Percentiles rank a stretch among this genome's conserved stretches.
These are phyloP conservation scores for Melaleuca alternifolia DNA, from an alignment of 345 rosid species.

Conservation along the genomic window DNA sequence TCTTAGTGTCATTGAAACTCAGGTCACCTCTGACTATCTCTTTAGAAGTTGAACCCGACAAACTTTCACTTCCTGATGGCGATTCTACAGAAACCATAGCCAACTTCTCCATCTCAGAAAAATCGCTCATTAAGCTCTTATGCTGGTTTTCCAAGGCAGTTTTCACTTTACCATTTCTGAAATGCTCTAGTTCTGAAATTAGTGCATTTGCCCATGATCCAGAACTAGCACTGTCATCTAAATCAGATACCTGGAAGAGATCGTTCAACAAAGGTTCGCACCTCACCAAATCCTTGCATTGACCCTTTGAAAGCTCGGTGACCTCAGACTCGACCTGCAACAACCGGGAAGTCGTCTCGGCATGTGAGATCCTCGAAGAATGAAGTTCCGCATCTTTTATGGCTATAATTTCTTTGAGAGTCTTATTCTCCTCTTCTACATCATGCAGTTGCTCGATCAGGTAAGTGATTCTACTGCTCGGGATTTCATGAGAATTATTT, in stretches of 20 bases:
- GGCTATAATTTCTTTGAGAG: conserved; percentile 48
- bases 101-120: conserved; percentile 74
- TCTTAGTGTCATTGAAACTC: neutral
- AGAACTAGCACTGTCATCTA: conserved; percentile 24
- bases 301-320: conserved; percentile 12
- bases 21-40: conserved; percentile 19
- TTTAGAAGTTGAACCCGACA: neutral
- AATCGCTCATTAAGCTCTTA: conserved; percentile 62
- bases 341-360: conserved; percentile 40
- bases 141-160: conserved; percentile 11
- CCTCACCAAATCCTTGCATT: conserved; percentile 18
- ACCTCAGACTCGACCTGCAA: conserved; percentile 30
- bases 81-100: conserved; percentile 51
- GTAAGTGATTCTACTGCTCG: conserved; percentile 24
- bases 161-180: conserved; percentile 21
- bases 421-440: conserved; percentile 69
- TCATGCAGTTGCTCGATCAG: conserved; percentile 42
- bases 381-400: conserved; percentile 45
- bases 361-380: conserved; percentile 39
- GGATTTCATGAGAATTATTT: conserved; percentile 24
- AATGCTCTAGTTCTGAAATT: conserved; percentile 37
- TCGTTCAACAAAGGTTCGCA: conserved; percentile 8
- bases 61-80: conserved; percentile 9
- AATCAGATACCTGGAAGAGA: neutral
- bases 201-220: conserved; percentile 58